Evolutionary conservation across 2,329 filamentous ascomycete genomes (phyloP), one percentile per base, ranked within the genome.

Genomic region (Paracoccidioides brasiliensis): DNA sequence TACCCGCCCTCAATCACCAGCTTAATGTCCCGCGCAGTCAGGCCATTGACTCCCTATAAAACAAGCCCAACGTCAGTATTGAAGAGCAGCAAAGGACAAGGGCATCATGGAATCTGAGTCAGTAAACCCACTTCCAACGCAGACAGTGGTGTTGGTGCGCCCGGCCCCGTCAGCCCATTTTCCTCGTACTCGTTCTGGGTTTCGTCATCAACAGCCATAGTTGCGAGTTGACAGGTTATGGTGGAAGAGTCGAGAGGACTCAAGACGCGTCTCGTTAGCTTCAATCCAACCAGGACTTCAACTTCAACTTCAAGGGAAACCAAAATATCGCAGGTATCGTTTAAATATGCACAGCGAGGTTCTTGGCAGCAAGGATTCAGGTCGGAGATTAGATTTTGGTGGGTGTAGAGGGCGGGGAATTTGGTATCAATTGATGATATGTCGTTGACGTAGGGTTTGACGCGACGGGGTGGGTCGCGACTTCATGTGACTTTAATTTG

Each of bases 1-100:
- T 84, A 97, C 4, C 93, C 93, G 42, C 88, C 90, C 66, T 97
- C 91, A 15, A 94, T 77, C 28, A 98, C 82, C 42, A 96, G 77
- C 68, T 96, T 93, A 63, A 97, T 94, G 68, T 98, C 93, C 66
- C 94, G 83, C 63, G 90, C 90, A n/a, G 90, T 95, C 62, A 97
- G 75, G 12, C 91, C 91, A 48, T 86, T 83, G 58, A 95, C 76
- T 35, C 91, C 91, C 90, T 95, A 59, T 53, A 50, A 54, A 30
- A 5, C 8, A 49, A 22, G 52, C 35, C 12, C 8, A 10, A 12
- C 48, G 43, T 42, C 46, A 28, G 9, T 30, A 7, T 48, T 15
- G 37, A 35, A 6, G 12, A 32, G 15, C 22, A 37, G 14, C n/a
- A 51, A 15, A 6, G 22, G 35, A 30, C 30, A n/a, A 37, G 37